Conservation (phyloP, 2,329 filamentous ascomycete species). For the Apiospora aurea region DNA sequence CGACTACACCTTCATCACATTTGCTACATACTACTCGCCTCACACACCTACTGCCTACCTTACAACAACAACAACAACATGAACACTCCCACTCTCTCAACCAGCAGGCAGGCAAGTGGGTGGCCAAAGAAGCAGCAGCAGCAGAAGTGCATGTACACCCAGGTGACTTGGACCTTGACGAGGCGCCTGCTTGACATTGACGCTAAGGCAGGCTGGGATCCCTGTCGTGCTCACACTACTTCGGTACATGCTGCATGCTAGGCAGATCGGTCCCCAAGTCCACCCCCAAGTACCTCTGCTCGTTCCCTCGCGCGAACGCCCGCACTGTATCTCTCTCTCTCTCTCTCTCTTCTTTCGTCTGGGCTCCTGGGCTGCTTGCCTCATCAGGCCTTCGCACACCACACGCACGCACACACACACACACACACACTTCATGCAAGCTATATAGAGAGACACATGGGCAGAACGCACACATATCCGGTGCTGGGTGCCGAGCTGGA, state of each 20-base stretch:
- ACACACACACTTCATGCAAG: slow-evolving; percentile 2
- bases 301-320: neutral
- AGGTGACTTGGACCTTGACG: slow-evolving; percentile 21
- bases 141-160: slow-evolving; percentile 23
- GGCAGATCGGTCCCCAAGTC: slow-evolving; percentile 20
- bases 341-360: neutral
- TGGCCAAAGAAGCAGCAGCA: slow-evolving; percentile 17
- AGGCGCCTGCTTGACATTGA: slow-evolving; percentile 34
- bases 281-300: slow-evolving; percentile 10
- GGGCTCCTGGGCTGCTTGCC: neutral
- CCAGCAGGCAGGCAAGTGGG: neutral
- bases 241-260: slow-evolving; percentile 24
- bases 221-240: slow-evolving; percentile 27
- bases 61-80: neutral
- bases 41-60: neutral
- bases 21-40: neutral
- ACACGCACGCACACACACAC: neutral
- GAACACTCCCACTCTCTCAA: neutral
- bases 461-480: neutral
- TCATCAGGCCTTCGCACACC: neutral
- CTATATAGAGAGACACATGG: slow-evolving; percentile 19
- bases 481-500: neutral
- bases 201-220: slow-evolving; percentile 33
- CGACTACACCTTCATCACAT: neutral
- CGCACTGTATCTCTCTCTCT: slow-evolving; percentile 12